Conservation (phyloP, 1,284 basidiomycete species). For the Trametes sp. region DNA sequence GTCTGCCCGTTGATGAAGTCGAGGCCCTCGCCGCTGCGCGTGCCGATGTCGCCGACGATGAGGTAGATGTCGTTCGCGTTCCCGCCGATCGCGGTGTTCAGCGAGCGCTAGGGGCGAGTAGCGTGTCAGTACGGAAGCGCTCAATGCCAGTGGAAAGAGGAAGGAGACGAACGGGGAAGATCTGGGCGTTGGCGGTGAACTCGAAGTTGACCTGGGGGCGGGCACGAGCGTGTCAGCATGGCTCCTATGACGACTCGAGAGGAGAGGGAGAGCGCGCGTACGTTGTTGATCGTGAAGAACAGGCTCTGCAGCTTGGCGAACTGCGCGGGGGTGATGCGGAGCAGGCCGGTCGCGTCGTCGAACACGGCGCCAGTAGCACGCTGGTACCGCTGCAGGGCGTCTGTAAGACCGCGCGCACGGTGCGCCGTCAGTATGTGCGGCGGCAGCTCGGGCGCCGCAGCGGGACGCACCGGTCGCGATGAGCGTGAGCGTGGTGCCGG, state of each 20-base stretch:
- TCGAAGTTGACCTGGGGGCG: conserved; percentile 40
- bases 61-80: conserved; percentile 37
- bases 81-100: conserved; percentile 42
- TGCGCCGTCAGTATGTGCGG: background rate
- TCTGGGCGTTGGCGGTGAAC: conserved; percentile 62
- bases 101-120: background rate
- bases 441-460: background rate
- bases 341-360: conserved; percentile 37
- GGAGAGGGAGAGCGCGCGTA: no score
- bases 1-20: conserved; percentile 44
- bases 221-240: background rate
- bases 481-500: conserved; percentile 44
- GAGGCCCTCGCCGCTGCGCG: conserved; percentile 32
- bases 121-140: background rate
- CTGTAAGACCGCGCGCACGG: conserved; percentile 15
- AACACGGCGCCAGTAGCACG: conserved; percentile 36
- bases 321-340: conserved; percentile 35
- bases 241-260: background rate
- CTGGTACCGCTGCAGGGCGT: conserved; percentile 38
- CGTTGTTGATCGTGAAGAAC: conserved; percentile 39
- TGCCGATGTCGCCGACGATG: conserved; percentile 36
- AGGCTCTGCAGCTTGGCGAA: conserved; percentile 38
- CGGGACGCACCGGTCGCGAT: conserved; percentile 43
- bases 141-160: conserved; percentile 18
- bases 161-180: conserved; percentile 54